phyloP scores from a whole-genome alignment of 2,329 filamentous ascomycete species.

The Hirsutella thompsonii region DNA sequence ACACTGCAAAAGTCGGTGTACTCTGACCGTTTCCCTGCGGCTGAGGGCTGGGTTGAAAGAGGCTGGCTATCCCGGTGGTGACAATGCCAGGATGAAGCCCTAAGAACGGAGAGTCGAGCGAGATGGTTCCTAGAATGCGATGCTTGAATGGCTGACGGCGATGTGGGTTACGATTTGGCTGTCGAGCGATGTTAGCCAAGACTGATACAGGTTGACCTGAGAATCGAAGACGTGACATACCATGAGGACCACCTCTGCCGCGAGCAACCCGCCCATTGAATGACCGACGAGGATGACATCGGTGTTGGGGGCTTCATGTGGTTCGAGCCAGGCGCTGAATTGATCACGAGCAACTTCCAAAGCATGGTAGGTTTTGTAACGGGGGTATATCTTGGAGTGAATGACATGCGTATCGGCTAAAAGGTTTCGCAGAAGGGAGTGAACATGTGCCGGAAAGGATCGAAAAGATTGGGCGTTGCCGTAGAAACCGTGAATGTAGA shows the following conservation, averaged over 20 bases:
- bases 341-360: constrained; percentile 66
- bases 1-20: background rate
- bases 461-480: constrained; percentile 79
- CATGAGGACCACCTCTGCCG: constrained; percentile 65
- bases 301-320: constrained; percentile 59
- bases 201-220: background rate
- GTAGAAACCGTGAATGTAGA: constrained; percentile 88
- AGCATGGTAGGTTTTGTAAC: constrained; percentile 62
- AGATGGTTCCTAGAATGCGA: constrained; percentile 66
- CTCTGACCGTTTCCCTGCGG: constrained; percentile 3
- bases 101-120: constrained; percentile 76
- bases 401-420: constrained; percentile 64
- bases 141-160: constrained; percentile 44
- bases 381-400: constrained; percentile 76
- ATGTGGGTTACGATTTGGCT: constrained; percentile 22
- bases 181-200: background rate
- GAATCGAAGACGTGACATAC: constrained; percentile 17
- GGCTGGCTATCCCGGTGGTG: constrained; percentile 64
- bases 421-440: constrained; percentile 55
- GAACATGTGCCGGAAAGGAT: constrained; percentile 78
- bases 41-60: constrained; percentile 44
- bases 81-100: constrained; percentile 84
- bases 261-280: constrained; percentile 78
- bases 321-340: constrained; percentile 71
- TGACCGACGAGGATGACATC: constrained; percentile 79